Evolutionary conservation across 768 basidiomycete genomes (phyloP), one percentile per base, ranked within the genome.

Genomic region (Amanita rimosa): DNA sequence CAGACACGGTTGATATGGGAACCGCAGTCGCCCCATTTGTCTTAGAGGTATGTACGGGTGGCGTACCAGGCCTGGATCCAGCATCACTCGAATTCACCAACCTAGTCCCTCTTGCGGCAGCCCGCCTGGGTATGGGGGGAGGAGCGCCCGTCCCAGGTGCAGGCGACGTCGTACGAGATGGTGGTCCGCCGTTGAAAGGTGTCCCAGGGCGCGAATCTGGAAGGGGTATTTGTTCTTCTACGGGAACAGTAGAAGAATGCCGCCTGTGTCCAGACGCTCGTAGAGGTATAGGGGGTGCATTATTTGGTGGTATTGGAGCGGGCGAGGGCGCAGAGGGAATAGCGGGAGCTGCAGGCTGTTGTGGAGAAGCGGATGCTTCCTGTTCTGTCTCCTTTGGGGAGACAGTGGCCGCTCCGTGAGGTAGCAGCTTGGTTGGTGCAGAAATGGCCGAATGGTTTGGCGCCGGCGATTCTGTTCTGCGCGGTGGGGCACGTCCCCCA

Each of bases 401-500:
- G 8, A 26, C 10, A n/a, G 41, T 11, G 14, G 6, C 41, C 6
- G 31, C 21, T 37, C 51, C 50, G 2, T 16, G 6, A 27, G 24
- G n/a, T 16, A 14, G 22, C 27, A 7, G 41, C 10, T 38, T 41
- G 10, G 54, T 34, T 24, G 51, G 45, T 8, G 31, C 22, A 39
- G 31, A 37, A 6, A 17, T 27, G 19, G 6, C 45, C 16, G 35
- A 22, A 13, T 37, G 14, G 6, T 22, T n/a, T 22, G 29, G 42
- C 8, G 55, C 51, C n/a, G 37, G 49, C 31, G 44, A 38, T 27
- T 55, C 47, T 16, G 37, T 39, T n/a, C 21, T 40, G 52, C 31
- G 10, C 57, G 56, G 52, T 14, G 49, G 55, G 11, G 50, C 58
- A 0, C 72, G 67, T 2, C 67, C 67, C 51, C 67, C 65, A 36